Evolutionary conservation across 2,329 filamentous ascomycete species (phyloP).

Genomic region (Penicillium sp.): DNA sequence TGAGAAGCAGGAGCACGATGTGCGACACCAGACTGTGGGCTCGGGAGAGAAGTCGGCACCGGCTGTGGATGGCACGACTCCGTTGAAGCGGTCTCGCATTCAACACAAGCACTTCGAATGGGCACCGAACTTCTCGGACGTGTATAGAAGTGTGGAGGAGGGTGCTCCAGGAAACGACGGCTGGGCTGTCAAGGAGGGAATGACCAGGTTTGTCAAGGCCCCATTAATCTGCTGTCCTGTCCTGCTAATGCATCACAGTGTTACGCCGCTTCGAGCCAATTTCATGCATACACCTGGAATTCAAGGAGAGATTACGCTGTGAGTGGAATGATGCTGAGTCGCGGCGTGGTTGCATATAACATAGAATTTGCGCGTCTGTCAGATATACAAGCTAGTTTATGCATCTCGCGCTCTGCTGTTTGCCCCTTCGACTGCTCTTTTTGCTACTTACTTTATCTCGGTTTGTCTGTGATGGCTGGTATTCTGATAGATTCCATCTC

Average conservation of each 20-base stretch:
- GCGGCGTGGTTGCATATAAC: no score
- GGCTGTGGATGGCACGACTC: no score
- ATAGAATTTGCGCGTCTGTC: conserved; percentile 17
- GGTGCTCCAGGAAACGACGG: conserved; percentile 77
- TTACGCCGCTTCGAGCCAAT: conserved; percentile 84
- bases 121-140: conserved; percentile 77
- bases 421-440: conserved; percentile 10
- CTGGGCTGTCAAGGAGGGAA: conserved; percentile 79
- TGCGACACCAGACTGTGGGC: conserved; percentile 54
- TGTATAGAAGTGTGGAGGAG: conserved; percentile 73
- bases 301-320: conserved; percentile 70
- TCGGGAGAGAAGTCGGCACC: no score
- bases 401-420: no score
- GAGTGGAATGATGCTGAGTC: no score
- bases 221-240: no score
- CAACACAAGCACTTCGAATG: conserved; percentile 88
- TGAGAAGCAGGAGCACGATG: conserved; percentile 49
- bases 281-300: conserved; percentile 69
- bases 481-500: conserved; percentile 33
- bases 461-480: no score
- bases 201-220: conserved; percentile 59
- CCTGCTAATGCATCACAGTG: conserved; percentile 44
- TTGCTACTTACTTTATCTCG: no score
- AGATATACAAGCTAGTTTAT: conserved; percentile 24
- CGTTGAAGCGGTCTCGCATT: conserved; percentile 47